These are phyloP conservation scores for Starmerella apicola DNA, from an alignment of 805 yeast species.

Conservation along the genomic window DNA sequence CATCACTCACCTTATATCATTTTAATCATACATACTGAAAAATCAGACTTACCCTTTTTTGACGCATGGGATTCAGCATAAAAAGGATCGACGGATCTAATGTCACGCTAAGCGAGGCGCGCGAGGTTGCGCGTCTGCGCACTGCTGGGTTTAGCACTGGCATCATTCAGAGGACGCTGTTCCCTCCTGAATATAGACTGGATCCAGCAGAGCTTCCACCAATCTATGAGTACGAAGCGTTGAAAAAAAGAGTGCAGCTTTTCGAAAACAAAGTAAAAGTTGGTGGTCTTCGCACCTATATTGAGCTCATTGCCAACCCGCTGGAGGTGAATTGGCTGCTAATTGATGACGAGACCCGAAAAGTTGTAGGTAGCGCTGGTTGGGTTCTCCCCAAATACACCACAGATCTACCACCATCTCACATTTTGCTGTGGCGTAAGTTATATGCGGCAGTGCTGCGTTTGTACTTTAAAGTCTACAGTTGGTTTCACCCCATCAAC, in stretches of 20 bases:
- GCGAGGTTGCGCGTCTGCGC: conserved; percentile 1
- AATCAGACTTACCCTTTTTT: too few relatives aligned
- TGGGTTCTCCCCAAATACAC: neutral
- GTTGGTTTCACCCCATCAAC: neutral
- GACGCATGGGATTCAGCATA: neutral
- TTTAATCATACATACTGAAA: too few relatives aligned
- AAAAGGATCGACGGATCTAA: conserved; percentile 4
- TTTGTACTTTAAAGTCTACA: neutral
- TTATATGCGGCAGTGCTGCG: neutral
- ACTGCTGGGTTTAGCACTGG: conserved; percentile 4
- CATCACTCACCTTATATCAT: too few relatives aligned
- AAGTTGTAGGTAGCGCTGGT: neutral
- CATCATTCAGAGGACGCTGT: neutral
- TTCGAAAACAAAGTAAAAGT: conserved; percentile 1
- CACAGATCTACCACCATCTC: conserved; percentile 1
- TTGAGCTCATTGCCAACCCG: neutral
- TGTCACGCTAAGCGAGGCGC: conserved; percentile 1
- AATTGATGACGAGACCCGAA: neutral
- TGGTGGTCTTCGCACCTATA: neutral
- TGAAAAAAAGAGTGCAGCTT: neutral
- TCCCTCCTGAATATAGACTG: neutral
- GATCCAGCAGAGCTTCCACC: conserved; percentile 8
- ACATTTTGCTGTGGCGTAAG: neutral
- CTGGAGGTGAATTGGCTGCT: neutral
- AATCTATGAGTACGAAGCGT: conserved; percentile 5